Conservation (phyloP, 257 asterid genomes). For the Capsicum pubescens region DNA sequence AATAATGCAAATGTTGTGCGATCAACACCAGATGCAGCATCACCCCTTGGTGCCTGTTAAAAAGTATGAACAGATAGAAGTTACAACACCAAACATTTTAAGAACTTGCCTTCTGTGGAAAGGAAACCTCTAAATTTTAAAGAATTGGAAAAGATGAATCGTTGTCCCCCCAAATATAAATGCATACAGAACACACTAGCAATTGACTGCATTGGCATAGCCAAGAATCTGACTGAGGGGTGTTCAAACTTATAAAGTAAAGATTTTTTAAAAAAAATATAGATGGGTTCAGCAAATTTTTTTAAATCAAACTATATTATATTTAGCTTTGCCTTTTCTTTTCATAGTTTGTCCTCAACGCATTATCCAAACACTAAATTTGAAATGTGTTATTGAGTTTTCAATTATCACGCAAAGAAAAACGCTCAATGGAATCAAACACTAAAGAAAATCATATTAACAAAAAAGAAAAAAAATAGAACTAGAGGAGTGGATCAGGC, state of each 20-base stretch:
- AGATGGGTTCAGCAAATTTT: not conserved
- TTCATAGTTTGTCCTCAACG: not conserved
- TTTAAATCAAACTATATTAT: not conserved
- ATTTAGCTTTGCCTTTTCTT: not conserved
- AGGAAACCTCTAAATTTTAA: not conserved
- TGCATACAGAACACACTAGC: not conserved
- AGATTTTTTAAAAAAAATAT: not conserved
- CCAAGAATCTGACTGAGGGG: not conserved
- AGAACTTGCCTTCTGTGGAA: not conserved
- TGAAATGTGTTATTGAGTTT: not conserved
- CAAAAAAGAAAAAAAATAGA: too few relatives aligned
- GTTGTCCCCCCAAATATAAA: not conserved
- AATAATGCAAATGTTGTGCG: slow-evolving; percentile 93
- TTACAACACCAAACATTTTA: slow-evolving; percentile 18
- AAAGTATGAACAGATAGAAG: slow-evolving; percentile 6
- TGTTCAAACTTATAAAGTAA: not conserved
- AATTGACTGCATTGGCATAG: not conserved
- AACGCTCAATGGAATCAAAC: not conserved
- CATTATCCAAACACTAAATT: not conserved
- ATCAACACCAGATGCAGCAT: slow-evolving; percentile 67
- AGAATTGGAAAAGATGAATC: not conserved
- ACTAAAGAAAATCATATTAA: not conserved
- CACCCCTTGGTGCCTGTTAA: slow-evolving; percentile 76
- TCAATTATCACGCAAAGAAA: not conserved
- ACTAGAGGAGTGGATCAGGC: too few relatives aligned